Evolutionary conservation across 495 filamentous ascomycete species (phyloP).

Genomic region (Penicillium robsamsonii): DNA sequence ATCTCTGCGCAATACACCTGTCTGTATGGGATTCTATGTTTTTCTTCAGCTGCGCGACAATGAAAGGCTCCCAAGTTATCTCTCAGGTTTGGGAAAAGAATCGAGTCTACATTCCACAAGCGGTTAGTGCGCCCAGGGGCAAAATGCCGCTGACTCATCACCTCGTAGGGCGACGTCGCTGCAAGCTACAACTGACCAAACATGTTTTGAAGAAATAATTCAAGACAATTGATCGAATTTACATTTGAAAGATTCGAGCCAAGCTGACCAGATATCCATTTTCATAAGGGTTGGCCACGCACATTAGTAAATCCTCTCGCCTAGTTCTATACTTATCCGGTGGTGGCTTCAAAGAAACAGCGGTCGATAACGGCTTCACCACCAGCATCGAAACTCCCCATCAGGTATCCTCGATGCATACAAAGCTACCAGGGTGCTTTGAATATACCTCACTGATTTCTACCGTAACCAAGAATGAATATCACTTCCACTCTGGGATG

Average conservation of each 20-base stretch:
- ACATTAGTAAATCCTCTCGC: neutral
- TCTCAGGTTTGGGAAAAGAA: neutral
- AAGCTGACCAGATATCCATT: neutral
- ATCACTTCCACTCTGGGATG: too few relatives aligned
- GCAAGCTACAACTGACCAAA: neutral
- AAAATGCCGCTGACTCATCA: conserved; percentile 3
- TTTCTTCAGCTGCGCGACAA: neutral
- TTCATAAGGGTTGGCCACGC: neutral
- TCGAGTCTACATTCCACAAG: conserved; percentile 13
- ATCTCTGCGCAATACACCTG: neutral
- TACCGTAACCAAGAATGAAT: too few relatives aligned
- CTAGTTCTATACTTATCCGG: neutral
- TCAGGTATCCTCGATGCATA: neutral
- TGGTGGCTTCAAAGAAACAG: neutral
- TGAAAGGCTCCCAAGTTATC: neutral
- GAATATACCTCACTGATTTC: too few relatives aligned
- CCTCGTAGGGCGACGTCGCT: neutral
- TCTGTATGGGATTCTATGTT: neutral
- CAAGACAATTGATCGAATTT: neutral
- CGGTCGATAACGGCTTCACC: neutral
- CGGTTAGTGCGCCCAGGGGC: conserved; percentile 4
- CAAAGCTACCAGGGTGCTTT: neutral
- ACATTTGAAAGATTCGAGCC: neutral
- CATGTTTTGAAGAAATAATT: neutral
- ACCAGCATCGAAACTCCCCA: neutral